A percentile compares a stretch with the other conserved stretches of the same genome.
Conservation (phyloP, 257 asterid genomes). For the Galeopsis tetrahit region DNA sequence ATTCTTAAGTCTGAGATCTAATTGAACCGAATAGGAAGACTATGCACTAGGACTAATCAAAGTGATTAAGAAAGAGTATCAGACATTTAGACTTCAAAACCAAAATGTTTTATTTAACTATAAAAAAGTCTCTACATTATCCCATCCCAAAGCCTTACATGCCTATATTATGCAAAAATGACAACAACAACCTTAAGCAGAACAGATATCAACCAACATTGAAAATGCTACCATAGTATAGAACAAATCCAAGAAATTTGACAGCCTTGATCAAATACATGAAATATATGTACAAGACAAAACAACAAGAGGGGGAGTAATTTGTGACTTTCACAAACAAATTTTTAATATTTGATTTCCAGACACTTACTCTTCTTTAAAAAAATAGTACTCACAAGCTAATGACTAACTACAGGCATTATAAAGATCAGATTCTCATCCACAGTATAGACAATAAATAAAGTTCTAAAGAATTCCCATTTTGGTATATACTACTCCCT, state of each 20-base stretch:
- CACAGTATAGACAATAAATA: slow-evolving; percentile 21
- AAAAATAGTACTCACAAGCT: background rate
- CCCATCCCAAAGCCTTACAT: slow-evolving; percentile 4
- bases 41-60: background rate
- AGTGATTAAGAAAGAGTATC: background rate
- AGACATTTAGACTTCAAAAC: slow-evolving; percentile 10
- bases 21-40: background rate
- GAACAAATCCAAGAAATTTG: slow-evolving; percentile 7
- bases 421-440: slow-evolving; percentile 20
- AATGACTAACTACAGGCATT: slow-evolving; percentile 11
- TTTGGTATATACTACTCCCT: slow-evolving; percentile 11
- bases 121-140: slow-evolving; percentile 9
- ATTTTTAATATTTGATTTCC: slow-evolving; percentile 17
- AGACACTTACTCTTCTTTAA: slow-evolving; percentile 24
- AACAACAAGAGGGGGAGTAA: background rate
- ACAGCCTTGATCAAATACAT: slow-evolving; percentile 17
- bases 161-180: slow-evolving; percentile 4
- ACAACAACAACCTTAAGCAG: background rate
- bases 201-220: background rate
- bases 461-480: background rate
- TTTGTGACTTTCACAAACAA: slow-evolving; percentile 13
- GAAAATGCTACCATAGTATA: slow-evolving; percentile 10
- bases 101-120: background rate
- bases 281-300: slow-evolving; percentile 5
- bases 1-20: background rate